These are phyloP conservation scores for Acacia melanoxylon DNA, from an alignment of 306 rosid genomes.

Conservation along the genomic window DNA sequence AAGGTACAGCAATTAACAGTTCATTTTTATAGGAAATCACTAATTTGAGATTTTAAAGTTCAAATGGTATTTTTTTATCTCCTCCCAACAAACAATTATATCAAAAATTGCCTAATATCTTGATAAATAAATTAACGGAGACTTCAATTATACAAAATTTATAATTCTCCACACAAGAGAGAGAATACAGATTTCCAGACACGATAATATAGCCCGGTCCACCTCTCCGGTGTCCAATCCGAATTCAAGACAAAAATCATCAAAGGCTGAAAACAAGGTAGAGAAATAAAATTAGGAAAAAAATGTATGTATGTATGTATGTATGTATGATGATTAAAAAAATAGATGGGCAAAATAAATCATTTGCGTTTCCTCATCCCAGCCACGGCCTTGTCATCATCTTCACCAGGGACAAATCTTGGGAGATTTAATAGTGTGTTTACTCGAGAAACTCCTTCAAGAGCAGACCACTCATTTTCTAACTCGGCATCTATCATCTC, in stretches of 20 bases:
- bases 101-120: background rate
- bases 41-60: too few species aligned
- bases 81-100: background rate
- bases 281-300: constrained; percentile 16
- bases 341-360: constrained; percentile 25
- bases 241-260: constrained; percentile 28
- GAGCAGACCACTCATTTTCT: constrained; percentile 89
- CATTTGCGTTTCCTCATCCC: constrained; percentile 41
- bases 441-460: constrained; percentile 96
- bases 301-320: background rate
- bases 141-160: constrained; percentile 33
- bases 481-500: constrained; percentile 47
- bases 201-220: constrained; percentile 67
- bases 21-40: too few species aligned
- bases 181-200: constrained; percentile 65
- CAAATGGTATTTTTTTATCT: too few species aligned
- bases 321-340: constrained; percentile 29
- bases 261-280: constrained; percentile 30
- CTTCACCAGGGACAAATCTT: constrained; percentile 80
- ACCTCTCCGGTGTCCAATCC: constrained; percentile 52
- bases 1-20: too few species aligned
- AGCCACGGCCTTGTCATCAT: constrained; percentile 50
- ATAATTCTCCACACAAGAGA: constrained; percentile 16
- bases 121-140: background rate
- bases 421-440: constrained; percentile 91